Conservation (phyloP, 1,284 basidiomycete species). For the Boletus chippewaensis region DNA sequence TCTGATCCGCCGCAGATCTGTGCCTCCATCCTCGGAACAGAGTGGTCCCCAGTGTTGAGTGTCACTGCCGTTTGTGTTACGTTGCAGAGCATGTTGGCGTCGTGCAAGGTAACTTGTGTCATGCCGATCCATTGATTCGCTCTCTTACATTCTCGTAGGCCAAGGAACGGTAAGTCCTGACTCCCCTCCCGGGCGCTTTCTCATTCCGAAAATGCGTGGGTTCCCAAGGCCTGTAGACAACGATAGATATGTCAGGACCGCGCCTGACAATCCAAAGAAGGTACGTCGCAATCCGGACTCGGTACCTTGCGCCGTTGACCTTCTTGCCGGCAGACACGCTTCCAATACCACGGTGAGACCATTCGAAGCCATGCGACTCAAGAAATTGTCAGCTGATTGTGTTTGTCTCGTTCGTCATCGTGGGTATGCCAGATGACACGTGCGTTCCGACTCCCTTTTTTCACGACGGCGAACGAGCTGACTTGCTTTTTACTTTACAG, state of each 20-base stretch:
- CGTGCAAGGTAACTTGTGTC: slow-evolving; percentile 60
- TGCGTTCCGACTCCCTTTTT: slow-evolving; percentile 24
- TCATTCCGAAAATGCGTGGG: slow-evolving; percentile 7
- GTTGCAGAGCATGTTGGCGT: slow-evolving; percentile 81
- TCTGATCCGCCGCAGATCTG: slow-evolving; percentile 51
- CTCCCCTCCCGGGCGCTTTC: neutral
- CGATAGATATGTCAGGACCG: slow-evolving; percentile 68
- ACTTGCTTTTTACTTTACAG: slow-evolving; percentile 8
- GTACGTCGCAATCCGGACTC: slow-evolving; percentile 34
- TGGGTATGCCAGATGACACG: slow-evolving; percentile 36
- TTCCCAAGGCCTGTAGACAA: slow-evolving; percentile 63
- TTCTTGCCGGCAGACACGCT: slow-evolving; percentile 48
- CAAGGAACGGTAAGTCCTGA: slow-evolving; percentile 56
- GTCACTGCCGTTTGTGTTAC: slow-evolving; percentile 75
- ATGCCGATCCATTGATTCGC: neutral
- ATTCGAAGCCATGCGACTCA: neutral
- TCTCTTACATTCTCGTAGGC: slow-evolving; percentile 38
- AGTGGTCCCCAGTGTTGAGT: slow-evolving; percentile 81
- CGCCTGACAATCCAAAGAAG: slow-evolving; percentile 87
- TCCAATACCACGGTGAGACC: slow-evolving; percentile 66
- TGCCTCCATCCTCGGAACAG: slow-evolving; percentile 77
- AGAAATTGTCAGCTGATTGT: slow-evolving; percentile 12
- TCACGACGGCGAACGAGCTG: neutral
- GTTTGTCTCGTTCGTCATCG: slow-evolving; percentile 1
- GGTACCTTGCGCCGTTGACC: slow-evolving; percentile 11